Base-by-base conservation (phyloP, 805 yeast species). In the Spathaspora hagerdaliae region DNA sequence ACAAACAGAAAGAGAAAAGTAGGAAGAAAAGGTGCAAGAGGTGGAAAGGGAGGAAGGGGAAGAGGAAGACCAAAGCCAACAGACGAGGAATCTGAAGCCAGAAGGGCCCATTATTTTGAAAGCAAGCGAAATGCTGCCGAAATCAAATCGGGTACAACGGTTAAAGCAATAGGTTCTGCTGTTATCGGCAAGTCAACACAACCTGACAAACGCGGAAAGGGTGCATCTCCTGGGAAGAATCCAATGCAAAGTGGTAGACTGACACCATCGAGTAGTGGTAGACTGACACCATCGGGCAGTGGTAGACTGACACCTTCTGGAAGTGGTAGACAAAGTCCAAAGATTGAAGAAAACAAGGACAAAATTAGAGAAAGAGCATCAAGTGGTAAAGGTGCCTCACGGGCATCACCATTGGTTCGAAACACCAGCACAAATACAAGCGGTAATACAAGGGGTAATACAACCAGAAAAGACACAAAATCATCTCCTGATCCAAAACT, bases 161-260 rank as follows among this genome's bases (percentile, higher is more conserved):
- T 69, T 15, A 58, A 61, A 43, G 76, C 75, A 1, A 64, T 69
- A 2, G 75, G 75, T 1, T 58, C 71, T 6, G 57, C 54, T 27
- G 2, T 13, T 31, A 27, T 39, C n/a, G 41, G 34, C 14, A 24
- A n/a, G 3, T 12, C 35, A 26, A 26, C 5, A 5, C 26, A 38
- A 10, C 12, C 9, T 8, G 14, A n/a, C 29, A 37, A 5, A 8
- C 39, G 15, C 10, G 19, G 32, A 29, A 29, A 11, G 32, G 32
- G 32, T 9, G 12, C 42, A 5, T 38, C 44, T 14, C 7, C 24
- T 14, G n/a, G n/a, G n/a, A 39, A 11, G 24, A 39, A 35, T 14
- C 41, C 41, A 10, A 7, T n/a, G n/a, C 13, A 12, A 12, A 40
- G 43, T 40, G 43, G 38, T 13, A 34, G 29, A n/a, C 38, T 26